These are phyloP conservation scores for Ceratocystiopsis brevicomis DNA, from an alignment of 2,329 filamentous ascomycete species.

Conservation along the genomic window DNA sequence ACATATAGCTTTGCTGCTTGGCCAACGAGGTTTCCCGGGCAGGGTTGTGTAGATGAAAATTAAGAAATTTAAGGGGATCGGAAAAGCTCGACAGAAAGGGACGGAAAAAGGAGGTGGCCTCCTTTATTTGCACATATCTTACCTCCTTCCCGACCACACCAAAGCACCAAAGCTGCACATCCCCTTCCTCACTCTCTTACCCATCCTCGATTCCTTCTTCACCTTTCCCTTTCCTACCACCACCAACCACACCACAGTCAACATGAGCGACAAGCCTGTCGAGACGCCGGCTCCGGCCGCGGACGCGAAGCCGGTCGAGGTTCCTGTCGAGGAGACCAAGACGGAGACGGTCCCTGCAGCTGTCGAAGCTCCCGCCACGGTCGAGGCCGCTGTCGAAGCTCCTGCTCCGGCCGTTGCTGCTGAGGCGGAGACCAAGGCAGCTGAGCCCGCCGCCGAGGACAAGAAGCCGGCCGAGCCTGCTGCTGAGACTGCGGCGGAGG, in stretches of 20 bases:
- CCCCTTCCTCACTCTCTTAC: not conserved
- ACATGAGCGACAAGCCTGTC: constrained; percentile 8
- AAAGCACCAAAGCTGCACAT: too few species aligned
- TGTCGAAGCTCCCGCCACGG: not conserved
- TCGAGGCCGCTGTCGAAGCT: not conserved
- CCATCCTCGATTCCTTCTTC: not conserved
- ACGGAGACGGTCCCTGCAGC: too few species aligned
- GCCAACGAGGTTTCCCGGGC: too few species aligned
- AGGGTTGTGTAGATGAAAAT: too few species aligned
- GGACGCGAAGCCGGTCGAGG: not conserved
- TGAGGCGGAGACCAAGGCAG: not conserved
- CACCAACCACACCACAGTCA: not conserved
- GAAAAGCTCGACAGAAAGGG: too few species aligned
- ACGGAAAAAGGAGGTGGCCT: too few species aligned
- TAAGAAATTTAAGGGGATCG: too few species aligned
- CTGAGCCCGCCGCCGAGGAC: not conserved
- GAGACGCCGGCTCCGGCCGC: constrained; percentile 5
- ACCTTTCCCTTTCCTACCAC: not conserved
- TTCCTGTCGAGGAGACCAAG: too few species aligned
- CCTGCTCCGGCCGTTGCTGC: not conserved
- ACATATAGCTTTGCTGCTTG: too few species aligned
- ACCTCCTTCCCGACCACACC: not conserved
- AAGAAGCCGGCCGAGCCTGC: constrained; percentile 2
- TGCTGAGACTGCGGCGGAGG: not conserved
- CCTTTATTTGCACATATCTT: not conserved